Evolutionary conservation across 495 filamentous ascomycete genomes (phyloP), one percentile per base, ranked within the genome.

Genomic region (Tricharina praecox): DNA sequence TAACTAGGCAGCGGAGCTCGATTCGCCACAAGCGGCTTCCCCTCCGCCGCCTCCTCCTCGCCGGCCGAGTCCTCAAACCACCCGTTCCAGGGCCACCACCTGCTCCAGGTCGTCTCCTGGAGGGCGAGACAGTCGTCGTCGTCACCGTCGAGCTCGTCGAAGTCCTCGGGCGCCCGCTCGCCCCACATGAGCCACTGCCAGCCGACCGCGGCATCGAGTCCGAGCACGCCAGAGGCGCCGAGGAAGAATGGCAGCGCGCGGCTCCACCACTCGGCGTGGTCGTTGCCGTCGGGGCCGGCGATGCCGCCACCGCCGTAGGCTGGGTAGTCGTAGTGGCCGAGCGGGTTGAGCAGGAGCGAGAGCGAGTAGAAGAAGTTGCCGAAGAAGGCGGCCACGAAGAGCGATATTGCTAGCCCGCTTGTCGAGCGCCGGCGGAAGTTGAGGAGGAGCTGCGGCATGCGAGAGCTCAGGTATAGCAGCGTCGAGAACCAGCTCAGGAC

Each of bases 341-440:
- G 72, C 4, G 80, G 79, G 58, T 82, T 84, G 3, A 77, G 68
- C 19, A 79, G 56, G 5, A 84, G 62, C 9, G 78, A 80, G 28
- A 67, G 51, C 10, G 76, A 78, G 64, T 84, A 84, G 67, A 82
- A 82, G 39, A 81, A 55, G 58, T 84, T 84, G 13, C 79, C 79
- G 53, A 69, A 70, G 57, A 84, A 84, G 11, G 79, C 79, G 9
- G 79, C 79, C 39, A 75, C 64, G 63, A 84, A 84, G 33, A 84
- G 71, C 1, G 71, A 55, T 1, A 78, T 75, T 0, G 73, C 77
- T n/a, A 84, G 72, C 13, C 79, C 79, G 18, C 78, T 64, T 5
- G 80, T 83, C 47, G 76, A 80, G 54, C 71, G 73, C 46, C 79
- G 76, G 46, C 61, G 49, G 51, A 73, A 71, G 63, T 84, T 84